phyloP scores from a whole-genome alignment of 108 stramenopile species.

The Schizochytrium sp. region DNA sequence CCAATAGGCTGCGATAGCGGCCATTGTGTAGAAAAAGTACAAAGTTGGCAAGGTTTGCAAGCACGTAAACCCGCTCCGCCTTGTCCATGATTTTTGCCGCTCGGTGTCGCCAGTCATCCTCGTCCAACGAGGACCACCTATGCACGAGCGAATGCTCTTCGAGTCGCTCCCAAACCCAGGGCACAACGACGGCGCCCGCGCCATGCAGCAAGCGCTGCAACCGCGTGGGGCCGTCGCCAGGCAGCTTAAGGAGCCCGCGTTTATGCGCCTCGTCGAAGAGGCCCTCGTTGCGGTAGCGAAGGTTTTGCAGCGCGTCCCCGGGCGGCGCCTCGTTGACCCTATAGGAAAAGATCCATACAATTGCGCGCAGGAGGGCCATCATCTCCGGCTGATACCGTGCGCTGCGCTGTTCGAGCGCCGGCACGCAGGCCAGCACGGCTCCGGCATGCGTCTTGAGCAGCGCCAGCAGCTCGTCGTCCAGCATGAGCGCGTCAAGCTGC shows the following conservation, averaged over 20 bases:
- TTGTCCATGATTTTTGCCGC: neutral
- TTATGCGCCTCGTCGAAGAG: neutral
- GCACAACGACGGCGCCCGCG: neutral
- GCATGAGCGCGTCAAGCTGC: conserved; percentile 14
- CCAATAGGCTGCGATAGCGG: neutral
- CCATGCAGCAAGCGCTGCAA: neutral
- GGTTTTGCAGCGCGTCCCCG: neutral
- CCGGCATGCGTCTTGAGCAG: neutral
- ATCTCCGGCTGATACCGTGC: neutral
- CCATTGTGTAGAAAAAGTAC: neutral
- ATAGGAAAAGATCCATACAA: neutral
- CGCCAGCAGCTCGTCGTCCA: neutral
- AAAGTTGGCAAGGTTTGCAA: neutral
- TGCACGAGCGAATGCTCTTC: neutral
- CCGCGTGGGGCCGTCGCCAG: neutral
- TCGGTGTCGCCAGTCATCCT: neutral
- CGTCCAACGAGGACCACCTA: neutral
- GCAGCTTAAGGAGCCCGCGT: neutral
- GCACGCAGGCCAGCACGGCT: neutral
- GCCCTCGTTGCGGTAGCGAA: neutral
- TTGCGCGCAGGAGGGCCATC: neutral
- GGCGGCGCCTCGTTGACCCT: neutral
- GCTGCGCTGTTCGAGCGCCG: neutral
- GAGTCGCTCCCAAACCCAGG: neutral
- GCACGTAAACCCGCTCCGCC: neutral